phyloP scores from a whole-genome alignment of 257 asterid genomes.

The Solanum bukasovii region DNA sequence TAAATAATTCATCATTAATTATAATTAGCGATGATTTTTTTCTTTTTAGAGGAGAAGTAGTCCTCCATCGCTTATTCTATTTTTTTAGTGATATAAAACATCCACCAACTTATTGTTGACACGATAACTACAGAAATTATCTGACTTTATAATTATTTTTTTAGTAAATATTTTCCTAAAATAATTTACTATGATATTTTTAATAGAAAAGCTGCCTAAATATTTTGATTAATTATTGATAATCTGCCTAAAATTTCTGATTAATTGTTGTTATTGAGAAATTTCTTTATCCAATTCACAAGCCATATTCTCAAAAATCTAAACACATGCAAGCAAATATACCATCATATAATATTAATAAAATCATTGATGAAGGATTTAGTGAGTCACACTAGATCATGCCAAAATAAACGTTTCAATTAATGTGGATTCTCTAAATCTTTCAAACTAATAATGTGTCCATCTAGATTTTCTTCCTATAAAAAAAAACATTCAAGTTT shows the following conservation, averaged over 20 bases:
- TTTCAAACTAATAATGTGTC: neutral
- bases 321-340: conserved; percentile 14
- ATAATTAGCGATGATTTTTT: neutral
- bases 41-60: neutral
- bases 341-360: neutral
- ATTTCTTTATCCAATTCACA: neutral
- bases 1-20: neutral
- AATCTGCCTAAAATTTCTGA: too few species aligned
- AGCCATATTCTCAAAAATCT: conserved; percentile 1
- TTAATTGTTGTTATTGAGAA: too few species aligned
- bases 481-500: too few species aligned
- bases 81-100: neutral
- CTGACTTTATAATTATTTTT: neutral
- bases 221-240: neutral
- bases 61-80: neutral
- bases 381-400: conserved; percentile 11
- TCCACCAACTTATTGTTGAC: neutral
- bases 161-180: neutral
- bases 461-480: neutral
- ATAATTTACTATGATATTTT: neutral
- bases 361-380: conserved; percentile 3
- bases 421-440: neutral
- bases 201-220: neutral
- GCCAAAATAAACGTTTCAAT: neutral
- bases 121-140: neutral